A percentile compares a stretch with the other conserved stretches of the same genome.
Conservation (phyloP, 2,329 filamentous ascomycete species). For the Cryphonectria carpinicola region DNA sequence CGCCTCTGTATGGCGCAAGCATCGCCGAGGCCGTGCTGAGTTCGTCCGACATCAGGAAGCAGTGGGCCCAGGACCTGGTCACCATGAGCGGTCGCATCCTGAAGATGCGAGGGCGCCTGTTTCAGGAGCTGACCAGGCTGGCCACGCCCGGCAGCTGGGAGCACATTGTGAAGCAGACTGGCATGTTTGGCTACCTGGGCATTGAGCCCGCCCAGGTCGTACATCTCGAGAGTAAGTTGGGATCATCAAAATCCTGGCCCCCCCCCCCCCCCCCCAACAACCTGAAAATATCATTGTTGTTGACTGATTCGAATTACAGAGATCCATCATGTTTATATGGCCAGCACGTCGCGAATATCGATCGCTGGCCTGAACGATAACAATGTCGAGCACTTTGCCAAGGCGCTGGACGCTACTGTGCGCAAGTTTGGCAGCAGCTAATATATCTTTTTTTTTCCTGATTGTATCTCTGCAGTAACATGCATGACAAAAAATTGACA, state of each 20-base stretch:
- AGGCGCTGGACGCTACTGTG: slow-evolving; percentile 30
- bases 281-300: not conserved
- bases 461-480: not conserved
- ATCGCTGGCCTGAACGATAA: slow-evolving; percentile 44
- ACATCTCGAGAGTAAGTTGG: slow-evolving; percentile 36
- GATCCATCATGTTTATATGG: slow-evolving; percentile 44
- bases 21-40: slow-evolving; percentile 41
- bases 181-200: slow-evolving; percentile 52
- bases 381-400: slow-evolving; percentile 41
- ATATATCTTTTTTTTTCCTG: not conserved
- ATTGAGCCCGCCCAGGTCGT: slow-evolving; percentile 52
- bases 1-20: slow-evolving; percentile 41
- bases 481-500: not conserved
- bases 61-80: slow-evolving; percentile 42
- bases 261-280: no score
- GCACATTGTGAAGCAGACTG: slow-evolving; percentile 42
- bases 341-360: slow-evolving; percentile 43
- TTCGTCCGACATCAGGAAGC: slow-evolving; percentile 34
- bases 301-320: slow-evolving; percentile 30
- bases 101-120: slow-evolving; percentile 41
- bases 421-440: slow-evolving; percentile 13
- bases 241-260: not conserved
- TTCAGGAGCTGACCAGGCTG: slow-evolving; percentile 38
- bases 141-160: slow-evolving; percentile 43
- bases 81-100: slow-evolving; percentile 44